Conservation (phyloP, 129 eudicot genomes). For the Tagetes erecta region DNA sequence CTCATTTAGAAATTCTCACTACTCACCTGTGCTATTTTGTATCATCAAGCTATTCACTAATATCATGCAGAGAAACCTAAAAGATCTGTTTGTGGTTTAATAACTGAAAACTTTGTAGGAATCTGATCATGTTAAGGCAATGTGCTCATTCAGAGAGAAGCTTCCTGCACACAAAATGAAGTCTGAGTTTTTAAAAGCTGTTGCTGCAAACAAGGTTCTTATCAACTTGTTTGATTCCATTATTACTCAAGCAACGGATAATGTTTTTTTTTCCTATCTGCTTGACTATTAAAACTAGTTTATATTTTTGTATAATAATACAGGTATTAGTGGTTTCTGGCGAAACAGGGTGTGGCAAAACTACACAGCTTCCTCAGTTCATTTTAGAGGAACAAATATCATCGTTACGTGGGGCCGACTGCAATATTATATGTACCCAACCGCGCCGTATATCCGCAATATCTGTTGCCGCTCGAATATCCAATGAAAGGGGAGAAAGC, state of each 20-base stretch:
- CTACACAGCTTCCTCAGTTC: constrained; percentile 92
- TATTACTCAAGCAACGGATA: not conserved
- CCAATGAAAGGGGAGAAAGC: constrained; percentile 89
- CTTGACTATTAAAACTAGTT: constrained; percentile 1
- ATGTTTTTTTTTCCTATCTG: not conserved
- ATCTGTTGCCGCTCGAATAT: constrained; percentile 84
- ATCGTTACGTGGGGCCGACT: constrained; percentile 62
- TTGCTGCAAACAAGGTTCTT: constrained; percentile 75
- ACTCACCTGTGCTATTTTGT: not conserved
- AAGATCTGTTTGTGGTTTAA: constrained; percentile 12
- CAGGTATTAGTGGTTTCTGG: constrained; percentile 85
- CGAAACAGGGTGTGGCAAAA: constrained; percentile 94
- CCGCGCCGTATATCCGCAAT: constrained; percentile 89
- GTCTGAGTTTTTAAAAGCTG: constrained; percentile 80
- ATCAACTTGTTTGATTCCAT: not conserved
- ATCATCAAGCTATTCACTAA: not conserved
- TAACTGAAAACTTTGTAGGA: constrained; percentile 40
- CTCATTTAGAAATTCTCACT: not conserved
- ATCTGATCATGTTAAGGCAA: constrained; percentile 52
- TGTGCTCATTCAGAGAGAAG: constrained; percentile 76
- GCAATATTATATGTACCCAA: constrained; percentile 83
- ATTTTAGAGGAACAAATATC: constrained; percentile 82
- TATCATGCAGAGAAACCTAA: constrained; percentile 7
- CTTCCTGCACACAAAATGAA: constrained; percentile 82
- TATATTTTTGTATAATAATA: constrained; percentile 1